Conservation (phyloP, 2,329 filamentous ascomycete genomes). For the Epichloe sibirici region DNA sequence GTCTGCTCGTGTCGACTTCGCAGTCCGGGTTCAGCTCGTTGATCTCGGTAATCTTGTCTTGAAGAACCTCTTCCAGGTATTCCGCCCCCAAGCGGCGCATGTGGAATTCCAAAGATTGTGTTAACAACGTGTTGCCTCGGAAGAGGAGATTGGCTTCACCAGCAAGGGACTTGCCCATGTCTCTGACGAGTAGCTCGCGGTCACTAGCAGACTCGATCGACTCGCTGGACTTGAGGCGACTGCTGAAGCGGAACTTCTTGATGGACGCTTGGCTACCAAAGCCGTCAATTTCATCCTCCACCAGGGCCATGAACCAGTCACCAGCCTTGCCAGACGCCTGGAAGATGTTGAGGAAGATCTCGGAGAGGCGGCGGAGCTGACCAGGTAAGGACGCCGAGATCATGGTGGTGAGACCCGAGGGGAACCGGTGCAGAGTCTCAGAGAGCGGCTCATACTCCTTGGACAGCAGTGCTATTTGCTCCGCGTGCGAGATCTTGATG, state of each 20-base stretch:
- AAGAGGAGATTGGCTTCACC: constrained; percentile 92
- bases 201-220: constrained; percentile 51
- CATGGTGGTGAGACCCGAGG: constrained; percentile 70
- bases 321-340: constrained; percentile 75
- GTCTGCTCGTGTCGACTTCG: constrained; percentile 83
- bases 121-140: constrained; percentile 85
- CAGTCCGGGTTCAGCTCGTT: constrained; percentile 85
- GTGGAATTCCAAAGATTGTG: constrained; percentile 85
- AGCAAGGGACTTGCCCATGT: constrained; percentile 67
- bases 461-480: constrained; percentile 77
- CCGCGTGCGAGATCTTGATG: constrained; percentile 71
- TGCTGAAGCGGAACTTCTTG: constrained; percentile 61
- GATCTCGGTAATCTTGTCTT: constrained; percentile 78
- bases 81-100: constrained; percentile 92
- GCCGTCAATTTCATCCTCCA: constrained; percentile 95
- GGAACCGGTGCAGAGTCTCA: constrained; percentile 74
- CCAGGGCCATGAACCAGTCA: constrained; percentile 85
- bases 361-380: constrained; percentile 68
- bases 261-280: constrained; percentile 69
- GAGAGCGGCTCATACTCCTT: constrained; percentile 76
- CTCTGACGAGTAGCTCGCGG: constrained; percentile 59
- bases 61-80: constrained; percentile 77
- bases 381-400: constrained; percentile 69
- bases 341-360: constrained; percentile 85
- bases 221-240: constrained; percentile 58